Conservation (phyloP, 768 basidiomycete species). For the Mycena pura region DNA sequence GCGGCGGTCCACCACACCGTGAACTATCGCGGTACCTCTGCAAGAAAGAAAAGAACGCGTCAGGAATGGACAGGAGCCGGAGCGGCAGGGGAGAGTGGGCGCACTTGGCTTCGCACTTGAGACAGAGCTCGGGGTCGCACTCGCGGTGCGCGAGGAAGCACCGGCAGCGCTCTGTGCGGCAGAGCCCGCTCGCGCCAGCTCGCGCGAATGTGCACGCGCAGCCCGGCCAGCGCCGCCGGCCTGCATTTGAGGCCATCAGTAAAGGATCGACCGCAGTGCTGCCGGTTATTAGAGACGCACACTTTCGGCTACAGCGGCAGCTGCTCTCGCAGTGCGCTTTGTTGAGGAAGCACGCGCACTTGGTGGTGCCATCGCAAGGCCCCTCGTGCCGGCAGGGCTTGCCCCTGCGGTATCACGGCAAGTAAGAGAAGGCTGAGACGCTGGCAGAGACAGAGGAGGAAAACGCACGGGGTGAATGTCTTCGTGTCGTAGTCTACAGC, state of each 20-base stretch:
- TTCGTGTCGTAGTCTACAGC: slow-evolving; percentile 11
- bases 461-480: slow-evolving; percentile 35
- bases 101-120: slow-evolving; percentile 56
- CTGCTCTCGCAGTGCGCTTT: slow-evolving; percentile 60
- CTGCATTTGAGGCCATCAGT: slow-evolving; percentile 37
- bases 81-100: slow-evolving; percentile 21
- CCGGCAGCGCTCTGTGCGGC: slow-evolving; percentile 53
- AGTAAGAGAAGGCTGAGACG: neutral
- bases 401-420: slow-evolving; percentile 38
- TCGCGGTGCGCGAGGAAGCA: slow-evolving; percentile 60
- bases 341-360: slow-evolving; percentile 59
- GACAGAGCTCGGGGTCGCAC: slow-evolving; percentile 74
- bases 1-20: neutral
- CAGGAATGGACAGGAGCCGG: neutral
- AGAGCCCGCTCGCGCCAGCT: slow-evolving; percentile 36
- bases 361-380: slow-evolving; percentile 49
- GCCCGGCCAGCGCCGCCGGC: slow-evolving; percentile 60
- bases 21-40: no score
- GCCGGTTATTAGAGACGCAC: slow-evolving; percentile 39
- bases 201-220: slow-evolving; percentile 52
- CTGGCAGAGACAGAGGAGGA: no score
- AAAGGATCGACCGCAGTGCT: neutral
- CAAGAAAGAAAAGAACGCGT: neutral
- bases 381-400: slow-evolving; percentile 64
- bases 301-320: slow-evolving; percentile 60